phyloP scores from a whole-genome alignment of 495 filamentous ascomycete species.

The Trichoderma virens region DNA sequence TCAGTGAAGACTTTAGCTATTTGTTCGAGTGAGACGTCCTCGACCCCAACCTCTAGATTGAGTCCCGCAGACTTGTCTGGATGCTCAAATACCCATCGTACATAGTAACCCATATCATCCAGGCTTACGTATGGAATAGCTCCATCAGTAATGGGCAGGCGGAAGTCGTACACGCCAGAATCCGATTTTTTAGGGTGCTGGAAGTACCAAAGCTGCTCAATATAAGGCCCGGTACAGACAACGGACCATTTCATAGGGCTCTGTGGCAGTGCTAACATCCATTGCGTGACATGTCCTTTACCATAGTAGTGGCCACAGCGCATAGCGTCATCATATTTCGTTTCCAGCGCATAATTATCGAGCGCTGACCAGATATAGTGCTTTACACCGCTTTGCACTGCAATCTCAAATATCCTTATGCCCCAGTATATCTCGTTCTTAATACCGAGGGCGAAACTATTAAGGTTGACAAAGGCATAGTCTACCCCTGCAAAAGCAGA shows the following conservation, averaged over 20 bases:
- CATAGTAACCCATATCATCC: background rate
- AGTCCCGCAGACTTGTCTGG: background rate
- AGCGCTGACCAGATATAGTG: background rate
- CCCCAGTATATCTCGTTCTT: background rate
- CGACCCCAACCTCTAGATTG: background rate
- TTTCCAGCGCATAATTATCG: background rate
- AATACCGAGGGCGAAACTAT: background rate
- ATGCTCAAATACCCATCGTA: background rate
- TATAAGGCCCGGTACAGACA: background rate
- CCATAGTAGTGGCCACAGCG: background rate
- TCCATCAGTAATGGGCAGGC: background rate
- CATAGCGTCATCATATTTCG: background rate
- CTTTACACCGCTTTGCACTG: background rate
- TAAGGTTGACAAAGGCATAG: background rate
- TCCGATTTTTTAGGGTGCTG: background rate
- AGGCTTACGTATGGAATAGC: background rate
- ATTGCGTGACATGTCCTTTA: background rate
- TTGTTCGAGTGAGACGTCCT: background rate
- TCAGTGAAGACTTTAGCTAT: background rate
- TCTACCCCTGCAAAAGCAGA: background rate
- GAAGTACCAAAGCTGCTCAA: background rate
- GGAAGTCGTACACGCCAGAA: background rate
- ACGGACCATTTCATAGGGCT: background rate
- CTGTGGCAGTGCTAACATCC: background rate
- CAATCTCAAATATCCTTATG: background rate